Base-by-base conservation (phyloP, 163 green algal species). In the Scenedesmus sp. region DNA sequence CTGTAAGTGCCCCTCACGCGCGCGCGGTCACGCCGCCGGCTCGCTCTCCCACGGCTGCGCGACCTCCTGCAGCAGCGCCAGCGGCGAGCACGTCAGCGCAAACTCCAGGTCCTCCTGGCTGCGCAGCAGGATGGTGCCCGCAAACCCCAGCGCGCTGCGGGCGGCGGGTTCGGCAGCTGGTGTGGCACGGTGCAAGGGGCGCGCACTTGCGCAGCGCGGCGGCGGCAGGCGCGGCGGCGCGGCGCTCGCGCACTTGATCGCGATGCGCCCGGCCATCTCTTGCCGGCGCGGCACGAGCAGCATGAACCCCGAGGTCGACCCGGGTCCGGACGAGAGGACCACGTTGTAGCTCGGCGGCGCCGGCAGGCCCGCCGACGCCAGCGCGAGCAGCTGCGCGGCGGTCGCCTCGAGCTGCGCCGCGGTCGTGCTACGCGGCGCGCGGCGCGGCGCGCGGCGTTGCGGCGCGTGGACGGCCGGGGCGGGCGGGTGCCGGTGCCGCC, bases 71-170 rank as follows among this genome's bases (percentile, higher is more conserved):
- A 95, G 78, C 29, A 95, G 76, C 11, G 4, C 36, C 24, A 82
- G n/a, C 1, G 88, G 87, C 17, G 80, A 79, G n/a, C n/a, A 20
- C 28, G 82, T 18, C 74, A 71, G 31, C 20, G 93, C 80, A 63
- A 84, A 92, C 18, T 77, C 75, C 73, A 91, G 56, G 57, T 92
- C 84, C 36, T 93, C 91, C 26, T 85, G n/a, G 2, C 70, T 86
- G 3, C 77, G 62, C 45, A 96, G 77, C 47, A 96, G 88, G 13
- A 97, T 87, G 15, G 86, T 92, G 54, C 92, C 92, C 13, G 92
- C 92, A 87, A 93, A 95, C 3, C 84, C 92, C 22, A 97, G 63
- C 1, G 86, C 79, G 77, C 94, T 97, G 64, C 84, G 48, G 11
- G 50, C 53, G 39, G 87, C 79, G 29, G 63, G n/a, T n/a, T n/a